Evolutionary conservation across 176 grass and related monocot genomes (phyloP), one percentile per base, ranked within the genome.

Genomic region (Cocos nucifera): DNA sequence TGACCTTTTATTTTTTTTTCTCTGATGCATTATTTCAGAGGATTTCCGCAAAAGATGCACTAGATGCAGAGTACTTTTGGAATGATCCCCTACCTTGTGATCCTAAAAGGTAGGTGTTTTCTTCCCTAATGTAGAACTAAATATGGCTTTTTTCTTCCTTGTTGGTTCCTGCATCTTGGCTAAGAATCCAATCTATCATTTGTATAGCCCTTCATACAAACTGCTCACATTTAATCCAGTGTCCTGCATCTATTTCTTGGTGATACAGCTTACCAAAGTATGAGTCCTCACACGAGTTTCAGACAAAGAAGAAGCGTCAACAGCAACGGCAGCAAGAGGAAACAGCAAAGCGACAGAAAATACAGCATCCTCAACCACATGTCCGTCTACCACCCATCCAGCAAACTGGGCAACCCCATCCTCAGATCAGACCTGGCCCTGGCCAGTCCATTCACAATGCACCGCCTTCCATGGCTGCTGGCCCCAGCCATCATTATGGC

Each of bases 11-110:
- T 14, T 12, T 12, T 44, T 14, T 44, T 14, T 29, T 29, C 35
- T 44, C 9, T 44, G 35, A 14, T 44, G 9, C 15, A 20, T 62
- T 70, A 70, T 27, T 56, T 51, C 63, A 97, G 92, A 97, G 92
- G 77, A 91, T 97, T 56, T 82, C 86, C 63, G 87, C 87, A 2
- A 97, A 91, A 78, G 83, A 97, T 51, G 92, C 92, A 56, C 83
- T 97, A 57, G 92, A 97, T 75, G 87, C 87, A 14, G 87, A 97
- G 26, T 97, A 97, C 71, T 97, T 97, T 62, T 97, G 86, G 92
- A 97, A 87, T 16, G 92, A 96, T 62, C 92, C 83, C 6, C 66
- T 96, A 62, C 92, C 92, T 18, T 96, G 92, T 69, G 92, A 96
- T 32, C 83, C 92, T 0, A 91, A 91, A 80, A 96, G 92, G 92